These are phyloP conservation scores for Phtheirospermum japonicum DNA, from an alignment of 257 asterid species.

Conservation along the genomic window DNA sequence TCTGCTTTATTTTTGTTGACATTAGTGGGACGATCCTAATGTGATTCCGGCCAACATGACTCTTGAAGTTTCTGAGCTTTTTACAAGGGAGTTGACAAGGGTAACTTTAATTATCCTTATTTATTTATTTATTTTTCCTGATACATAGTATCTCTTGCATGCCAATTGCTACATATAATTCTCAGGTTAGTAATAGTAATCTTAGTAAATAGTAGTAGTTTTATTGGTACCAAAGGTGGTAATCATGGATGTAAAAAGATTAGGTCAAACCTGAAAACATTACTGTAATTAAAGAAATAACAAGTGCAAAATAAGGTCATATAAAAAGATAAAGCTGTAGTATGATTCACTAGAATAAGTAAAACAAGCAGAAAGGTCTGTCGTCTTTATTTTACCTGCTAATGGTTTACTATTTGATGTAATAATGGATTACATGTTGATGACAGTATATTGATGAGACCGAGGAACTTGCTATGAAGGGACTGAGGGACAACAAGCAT, in stretches of 20 bases:
- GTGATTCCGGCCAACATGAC: conserved; percentile 85
- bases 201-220: too few species aligned
- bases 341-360: conserved; percentile 6
- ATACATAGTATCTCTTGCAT: not conserved
- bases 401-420: conserved; percentile 7
- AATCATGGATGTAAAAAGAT: not conserved
- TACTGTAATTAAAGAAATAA: not conserved
- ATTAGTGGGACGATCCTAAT: conserved; percentile 95
- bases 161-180: not conserved
- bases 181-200: not conserved
- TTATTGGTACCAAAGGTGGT: not conserved
- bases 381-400: conserved; percentile 12
- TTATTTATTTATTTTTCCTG: conserved; percentile 4
- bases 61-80: conserved; percentile 91
- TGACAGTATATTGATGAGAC: conserved; percentile 90
- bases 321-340: not conserved
- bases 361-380: conserved; percentile 9
- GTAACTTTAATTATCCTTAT: conserved; percentile 43
- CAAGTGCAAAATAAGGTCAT: not conserved
- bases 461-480: conserved; percentile 92
- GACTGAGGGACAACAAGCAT: conserved; percentile 74
- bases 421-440: conserved; percentile 22
- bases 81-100: conserved; percentile 87
- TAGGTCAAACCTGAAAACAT: not conserved
- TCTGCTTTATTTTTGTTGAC: conserved; percentile 28